Evolutionary conservation across 352 stramenopile species (phyloP), one percentile per base, ranked within the genome.

Genomic region (Pythium monospermum): DNA sequence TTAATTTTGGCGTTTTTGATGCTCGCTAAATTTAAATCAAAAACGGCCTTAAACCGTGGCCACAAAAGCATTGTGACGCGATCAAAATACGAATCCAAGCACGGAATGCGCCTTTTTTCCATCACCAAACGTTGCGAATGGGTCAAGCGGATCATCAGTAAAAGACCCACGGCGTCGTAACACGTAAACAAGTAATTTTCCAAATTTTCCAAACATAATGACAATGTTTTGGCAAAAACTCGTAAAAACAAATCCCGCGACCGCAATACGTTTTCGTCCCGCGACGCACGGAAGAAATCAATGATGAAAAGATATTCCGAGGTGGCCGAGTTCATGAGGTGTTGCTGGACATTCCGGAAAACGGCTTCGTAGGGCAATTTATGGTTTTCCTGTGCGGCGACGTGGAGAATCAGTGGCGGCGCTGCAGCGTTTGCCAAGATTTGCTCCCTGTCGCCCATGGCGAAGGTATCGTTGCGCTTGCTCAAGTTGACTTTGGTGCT

Each of bases 141-240:
- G 18, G 92, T 98, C 19, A 99, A 70, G 25, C 96, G 96, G 59
- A 99, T 98, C 94, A 99, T 99, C 15, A 99, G 81, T n/a, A 99
- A 77, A 22, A 99, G 69, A 28, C 85, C 96, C 23, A 99, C 89
- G 15, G 85, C 90, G 76, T 99, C 97, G 60, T 98, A 96, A 58
- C 85, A 98, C 40, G 84, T 95, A 63, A 98, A 98, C 2, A 99
- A 64, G 57, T 98, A 98, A 69, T 98, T 99, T 56, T 99, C 96
- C 42, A 99, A 67, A 59, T 99, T 96, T 61, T 99, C 97, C 15
- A 99, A 70, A 37, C 96, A 89, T 23, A 97, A 53, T 3, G 85
- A 95, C n/a, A 99, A 71, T 23, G 96, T 98, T 63, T 95, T 96
- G 6, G 87, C 83, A 77, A 99, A 99, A 6, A 99, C 91, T 21